phyloP scores from a whole-genome alignment of 1,284 basidiomycete genomes.

The Trichosporon coremiiforme region DNA sequence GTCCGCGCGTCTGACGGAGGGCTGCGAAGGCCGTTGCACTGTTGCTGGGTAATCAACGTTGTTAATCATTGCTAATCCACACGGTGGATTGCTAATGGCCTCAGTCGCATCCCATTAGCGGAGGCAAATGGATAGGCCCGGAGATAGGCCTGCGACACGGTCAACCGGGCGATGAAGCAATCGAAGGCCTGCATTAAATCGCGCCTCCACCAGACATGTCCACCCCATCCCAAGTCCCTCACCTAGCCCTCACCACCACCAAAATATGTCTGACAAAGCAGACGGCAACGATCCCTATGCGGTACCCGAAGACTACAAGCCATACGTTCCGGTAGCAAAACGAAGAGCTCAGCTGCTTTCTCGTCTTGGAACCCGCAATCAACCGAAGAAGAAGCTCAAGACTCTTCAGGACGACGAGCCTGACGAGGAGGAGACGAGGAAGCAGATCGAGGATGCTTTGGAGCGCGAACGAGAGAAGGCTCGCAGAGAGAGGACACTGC shows the following conservation, averaged over 20 bases:
- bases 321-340: conserved; percentile 31
- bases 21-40: not conserved
- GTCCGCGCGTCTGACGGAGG: not conserved
- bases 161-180: not conserved
- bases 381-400: conserved; percentile 35
- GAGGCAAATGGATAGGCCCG: not conserved
- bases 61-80: not conserved
- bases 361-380: conserved; percentile 62
- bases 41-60: not conserved
- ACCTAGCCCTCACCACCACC: not conserved
- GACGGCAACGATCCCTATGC: conserved; percentile 58
- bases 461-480: conserved; percentile 61
- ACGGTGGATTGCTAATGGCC: not conserved
- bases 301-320: conserved; percentile 38
- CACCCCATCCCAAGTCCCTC: not conserved
- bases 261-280: conserved; percentile 15
- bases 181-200: conserved; percentile 16
- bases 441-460: conserved; percentile 22
- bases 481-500: conserved; percentile 76
- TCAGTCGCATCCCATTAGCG: not conserved
- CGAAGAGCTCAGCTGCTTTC: conserved; percentile 44
- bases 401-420: conserved; percentile 22
- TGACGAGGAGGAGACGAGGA: conserved; percentile 21
- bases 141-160: not conserved
- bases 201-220: conserved; percentile 13